A percentile compares a stretch with the other conserved stretches of the same genome.
These are phyloP conservation scores for Tetrapyrgos nigripes DNA, from an alignment of 1,284 basidiomycete genomes.

Conservation along the genomic window DNA sequence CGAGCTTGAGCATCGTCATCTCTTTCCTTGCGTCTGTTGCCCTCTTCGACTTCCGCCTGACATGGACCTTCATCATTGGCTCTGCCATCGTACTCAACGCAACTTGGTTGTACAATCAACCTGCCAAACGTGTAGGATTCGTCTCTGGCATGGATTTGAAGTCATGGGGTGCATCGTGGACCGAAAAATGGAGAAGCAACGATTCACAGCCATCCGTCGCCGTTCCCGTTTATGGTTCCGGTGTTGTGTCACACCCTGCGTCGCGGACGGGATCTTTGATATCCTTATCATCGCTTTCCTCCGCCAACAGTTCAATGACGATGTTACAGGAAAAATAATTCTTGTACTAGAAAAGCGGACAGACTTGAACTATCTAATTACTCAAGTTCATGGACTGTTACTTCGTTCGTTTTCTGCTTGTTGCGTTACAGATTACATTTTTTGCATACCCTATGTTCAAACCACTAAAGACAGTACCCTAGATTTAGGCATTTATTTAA, in stretches of 20 bases:
- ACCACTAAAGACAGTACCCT: neutral
- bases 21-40: conserved; percentile 91
- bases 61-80: conserved; percentile 84
- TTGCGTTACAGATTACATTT: no score
- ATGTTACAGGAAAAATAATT: neutral
- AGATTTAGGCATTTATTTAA: neutral
- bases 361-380: neutral
- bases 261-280: conserved; percentile 18
- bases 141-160: conserved; percentile 22
- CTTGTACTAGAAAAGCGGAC: neutral
- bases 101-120: conserved; percentile 91
- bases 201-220: conserved; percentile 23
- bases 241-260: conserved; percentile 24
- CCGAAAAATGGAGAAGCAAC: conserved; percentile 35
- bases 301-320: conserved; percentile 3
- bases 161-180: conserved; percentile 28
- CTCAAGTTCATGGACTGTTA: neutral
- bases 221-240: conserved; percentile 17
- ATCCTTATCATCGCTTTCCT: conserved; percentile 11
- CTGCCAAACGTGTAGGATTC: conserved; percentile 36
- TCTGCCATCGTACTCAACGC: conserved; percentile 84
- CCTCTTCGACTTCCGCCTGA: conserved; percentile 89
- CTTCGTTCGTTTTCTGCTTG: neutral
- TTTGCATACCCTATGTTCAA: neutral
- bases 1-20: conserved; percentile 90